These are phyloP conservation scores for Aspergillus oerlinghausenensis DNA, from an alignment of 2,329 filamentous ascomycete species.

Conservation along the genomic window DNA sequence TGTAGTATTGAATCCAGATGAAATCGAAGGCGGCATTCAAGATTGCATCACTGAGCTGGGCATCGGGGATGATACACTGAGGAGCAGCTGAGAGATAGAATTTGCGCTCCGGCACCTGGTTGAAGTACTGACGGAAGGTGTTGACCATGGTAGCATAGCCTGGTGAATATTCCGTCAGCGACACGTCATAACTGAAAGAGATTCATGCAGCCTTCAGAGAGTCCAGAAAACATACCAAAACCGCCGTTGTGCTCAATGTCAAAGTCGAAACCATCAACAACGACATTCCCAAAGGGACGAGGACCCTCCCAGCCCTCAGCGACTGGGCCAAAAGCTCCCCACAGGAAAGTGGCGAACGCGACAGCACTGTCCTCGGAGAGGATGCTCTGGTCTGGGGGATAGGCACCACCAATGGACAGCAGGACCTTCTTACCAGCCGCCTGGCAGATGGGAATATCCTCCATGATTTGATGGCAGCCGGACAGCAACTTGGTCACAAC, in stretches of 20 bases:
- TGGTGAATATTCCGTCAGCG: conserved; percentile 7
- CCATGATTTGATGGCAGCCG: conserved; percentile 41
- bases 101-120: conserved; percentile 24
- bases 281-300: conserved; percentile 45
- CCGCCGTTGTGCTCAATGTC: conserved; percentile 38
- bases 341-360: conserved; percentile 49
- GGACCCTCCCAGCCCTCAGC: conserved; percentile 33
- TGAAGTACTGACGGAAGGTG: conserved; percentile 41
- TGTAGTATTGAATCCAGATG: conserved; percentile 55
- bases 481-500: conserved; percentile 38
- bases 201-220: not conserved
- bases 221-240: conserved; percentile 20
- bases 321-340: conserved; percentile 47
- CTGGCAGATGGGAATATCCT: conserved; percentile 41
- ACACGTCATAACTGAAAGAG: conserved; percentile 1
- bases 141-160: conserved; percentile 48
- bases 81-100: conserved; percentile 53
- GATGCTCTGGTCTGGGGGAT: conserved; percentile 41
- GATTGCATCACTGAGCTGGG: conserved; percentile 45
- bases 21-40: conserved; percentile 46
- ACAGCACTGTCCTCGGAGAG: conserved; percentile 34
- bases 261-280: conserved; percentile 52
- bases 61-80: conserved; percentile 49
- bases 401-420: conserved; percentile 47
- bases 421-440: conserved; percentile 40